Percentiles rank a stretch among this genome's conserved stretches.
Evolutionary conservation across 2,329 filamentous ascomycete species (phyloP).

Genomic region (Lecanosticta acicola): DNA sequence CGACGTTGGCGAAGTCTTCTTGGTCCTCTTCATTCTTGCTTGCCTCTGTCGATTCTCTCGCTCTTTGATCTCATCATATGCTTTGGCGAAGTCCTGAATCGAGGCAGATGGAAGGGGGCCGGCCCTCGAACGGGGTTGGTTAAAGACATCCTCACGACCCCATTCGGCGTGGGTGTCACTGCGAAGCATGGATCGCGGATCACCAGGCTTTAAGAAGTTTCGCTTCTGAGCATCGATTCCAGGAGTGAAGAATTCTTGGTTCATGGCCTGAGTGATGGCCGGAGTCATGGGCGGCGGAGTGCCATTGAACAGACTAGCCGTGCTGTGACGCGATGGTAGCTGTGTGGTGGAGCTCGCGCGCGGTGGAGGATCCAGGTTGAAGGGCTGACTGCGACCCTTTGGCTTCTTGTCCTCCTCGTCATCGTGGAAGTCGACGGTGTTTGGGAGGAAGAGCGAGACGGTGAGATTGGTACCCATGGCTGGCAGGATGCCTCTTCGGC

Average conservation of each 20-base stretch:
- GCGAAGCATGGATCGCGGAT: slow-evolving; percentile 55
- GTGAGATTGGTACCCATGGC: slow-evolving; percentile 28
- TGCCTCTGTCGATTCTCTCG: slow-evolving; percentile 11
- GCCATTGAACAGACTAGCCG: slow-evolving; percentile 36
- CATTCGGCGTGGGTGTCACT: slow-evolving; percentile 72
- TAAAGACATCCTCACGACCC: slow-evolving; percentile 56
- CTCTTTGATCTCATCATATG: slow-evolving; percentile 35
- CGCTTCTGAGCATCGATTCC: slow-evolving; percentile 42
- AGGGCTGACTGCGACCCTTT: slow-evolving; percentile 21
- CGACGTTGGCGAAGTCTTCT: slow-evolving; percentile 16
- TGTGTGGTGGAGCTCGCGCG: slow-evolving; percentile 44
- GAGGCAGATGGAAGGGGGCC: slow-evolving; percentile 69
- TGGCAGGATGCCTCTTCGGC: too few relatives aligned
- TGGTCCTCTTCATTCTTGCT: slow-evolving; percentile 15
- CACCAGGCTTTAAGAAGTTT: slow-evolving; percentile 48
- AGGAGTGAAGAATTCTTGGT: slow-evolving; percentile 43
- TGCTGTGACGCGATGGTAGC: slow-evolving; percentile 25
- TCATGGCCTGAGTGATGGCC: slow-evolving; percentile 14
- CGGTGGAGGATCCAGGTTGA: slow-evolving; percentile 11
- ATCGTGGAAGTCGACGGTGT: slow-evolving; percentile 78
- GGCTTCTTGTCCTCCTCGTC: slow-evolving; percentile 37
- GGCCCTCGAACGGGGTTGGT: slow-evolving; percentile 73
- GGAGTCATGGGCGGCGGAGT: slow-evolving; percentile 41
- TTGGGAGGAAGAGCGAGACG: slow-evolving; percentile 64
- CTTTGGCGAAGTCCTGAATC: slow-evolving; percentile 62